A percentile compares a stretch with the other conserved stretches of the same genome.
phyloP scores from a whole-genome alignment of 148 eudicot genomes.

The Linanthus parryae region DNA sequence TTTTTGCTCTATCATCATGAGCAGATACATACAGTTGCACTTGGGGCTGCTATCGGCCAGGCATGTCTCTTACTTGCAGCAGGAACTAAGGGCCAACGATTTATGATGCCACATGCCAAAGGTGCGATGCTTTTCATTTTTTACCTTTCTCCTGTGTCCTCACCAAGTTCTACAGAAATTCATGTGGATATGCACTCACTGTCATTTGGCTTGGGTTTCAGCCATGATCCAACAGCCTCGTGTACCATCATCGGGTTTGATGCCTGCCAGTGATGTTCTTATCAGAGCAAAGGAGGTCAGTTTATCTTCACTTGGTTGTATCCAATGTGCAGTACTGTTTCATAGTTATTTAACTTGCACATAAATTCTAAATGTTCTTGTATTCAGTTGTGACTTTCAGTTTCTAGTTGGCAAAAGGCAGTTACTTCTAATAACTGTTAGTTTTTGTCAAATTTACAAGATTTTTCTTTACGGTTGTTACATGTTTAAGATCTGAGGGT shows the following conservation, averaged over 20 bases:
- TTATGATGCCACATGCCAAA: slow-evolving; percentile 74
- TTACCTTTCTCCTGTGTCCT: neutral
- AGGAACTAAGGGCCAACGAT: slow-evolving; percentile 87
- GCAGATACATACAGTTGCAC: slow-evolving; percentile 74
- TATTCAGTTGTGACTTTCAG: neutral
- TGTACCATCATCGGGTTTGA: slow-evolving; percentile 66
- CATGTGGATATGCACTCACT: too few species aligned
- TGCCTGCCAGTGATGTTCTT: slow-evolving; percentile 76
- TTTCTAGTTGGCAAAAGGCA: too few species aligned
- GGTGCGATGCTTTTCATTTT: slow-evolving; percentile 34
- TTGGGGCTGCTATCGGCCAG: slow-evolving; percentile 82
- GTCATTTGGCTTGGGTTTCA: slow-evolving; percentile 25
- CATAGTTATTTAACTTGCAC: too few species aligned
- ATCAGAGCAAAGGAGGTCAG: slow-evolving; percentile 79
- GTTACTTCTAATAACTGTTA: too few species aligned
- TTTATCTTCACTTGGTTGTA: slow-evolving; percentile 7
- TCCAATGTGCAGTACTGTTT: too few species aligned
- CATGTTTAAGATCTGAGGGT: too few species aligned
- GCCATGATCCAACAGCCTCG: slow-evolving; percentile 78
- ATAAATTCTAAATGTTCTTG: too few species aligned
- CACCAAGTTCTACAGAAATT: too few species aligned
- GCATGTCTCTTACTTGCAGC: slow-evolving; percentile 95
- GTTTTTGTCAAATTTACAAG: too few species aligned
- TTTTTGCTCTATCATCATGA: slow-evolving; percentile 5
- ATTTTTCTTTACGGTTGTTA: too few species aligned